A percentile compares a stretch with the other conserved stretches of the same genome.
Conservation (phyloP, 1,284 basidiomycete genomes). For the Ceratobasidium sp. region DNA sequence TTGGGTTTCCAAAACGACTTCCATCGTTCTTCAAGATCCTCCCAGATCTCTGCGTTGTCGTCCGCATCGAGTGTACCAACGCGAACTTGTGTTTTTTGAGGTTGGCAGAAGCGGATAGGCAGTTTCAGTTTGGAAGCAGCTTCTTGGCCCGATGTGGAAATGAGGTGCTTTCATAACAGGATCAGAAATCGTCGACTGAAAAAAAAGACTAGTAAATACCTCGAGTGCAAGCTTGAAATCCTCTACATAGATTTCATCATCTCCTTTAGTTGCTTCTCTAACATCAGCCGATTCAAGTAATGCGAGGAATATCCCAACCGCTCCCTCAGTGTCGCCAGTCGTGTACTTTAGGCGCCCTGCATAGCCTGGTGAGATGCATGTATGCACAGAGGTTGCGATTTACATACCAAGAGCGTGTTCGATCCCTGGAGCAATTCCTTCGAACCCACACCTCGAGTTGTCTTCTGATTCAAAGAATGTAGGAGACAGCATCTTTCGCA, state of each 20-base stretch:
- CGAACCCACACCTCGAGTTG: slow-evolving; percentile 56
- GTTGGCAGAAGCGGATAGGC: slow-evolving; percentile 65
- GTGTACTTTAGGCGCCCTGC: slow-evolving; percentile 76
- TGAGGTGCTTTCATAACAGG: slow-evolving; percentile 62
- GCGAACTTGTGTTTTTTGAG: slow-evolving; percentile 61
- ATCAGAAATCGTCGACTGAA: slow-evolving; percentile 38
- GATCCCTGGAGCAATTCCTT: slow-evolving; percentile 70
- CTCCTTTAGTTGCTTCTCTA: slow-evolving; percentile 52
- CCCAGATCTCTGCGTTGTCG: slow-evolving; percentile 56
- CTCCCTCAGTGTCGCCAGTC: slow-evolving; percentile 71
- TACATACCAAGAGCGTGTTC: slow-evolving; percentile 74
- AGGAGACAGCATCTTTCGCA: slow-evolving; percentile 67
- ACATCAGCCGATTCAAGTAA: slow-evolving; percentile 56
- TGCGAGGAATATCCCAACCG: slow-evolving; percentile 71
- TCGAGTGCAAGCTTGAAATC: slow-evolving; percentile 79
- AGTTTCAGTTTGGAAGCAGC: slow-evolving; percentile 46
- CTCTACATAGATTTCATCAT: slow-evolving; percentile 74
- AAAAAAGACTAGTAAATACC: slow-evolving; percentile 55
- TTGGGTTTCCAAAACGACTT: slow-evolving; percentile 62
- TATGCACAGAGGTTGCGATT: neutral
- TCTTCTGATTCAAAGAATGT: slow-evolving; percentile 62
- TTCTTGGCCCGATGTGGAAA: slow-evolving; percentile 59
- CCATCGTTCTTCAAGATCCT: slow-evolving; percentile 69
- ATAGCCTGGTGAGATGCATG: neutral
- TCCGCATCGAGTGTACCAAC: slow-evolving; percentile 50